These are phyloP conservation scores for Sindora glabra DNA, from an alignment of 306 rosid genomes.

Conservation along the genomic window DNA sequence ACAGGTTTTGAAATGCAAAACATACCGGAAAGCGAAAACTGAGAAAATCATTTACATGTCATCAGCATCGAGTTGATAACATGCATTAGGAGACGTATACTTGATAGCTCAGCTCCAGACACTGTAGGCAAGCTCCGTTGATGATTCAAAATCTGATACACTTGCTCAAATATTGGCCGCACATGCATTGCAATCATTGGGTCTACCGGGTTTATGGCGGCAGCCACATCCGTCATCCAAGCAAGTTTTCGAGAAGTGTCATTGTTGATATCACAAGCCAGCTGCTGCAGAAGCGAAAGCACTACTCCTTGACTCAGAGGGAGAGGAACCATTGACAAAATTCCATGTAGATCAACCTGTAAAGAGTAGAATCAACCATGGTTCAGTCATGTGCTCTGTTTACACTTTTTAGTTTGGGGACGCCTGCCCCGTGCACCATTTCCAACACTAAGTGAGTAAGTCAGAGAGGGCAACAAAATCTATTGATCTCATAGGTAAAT, in stretches of 20 bases:
- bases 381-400: background rate
- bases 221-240: slow-evolving; percentile 88
- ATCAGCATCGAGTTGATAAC: slow-evolving; percentile 85
- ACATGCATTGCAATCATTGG: slow-evolving; percentile 67
- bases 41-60: slow-evolving; percentile 66
- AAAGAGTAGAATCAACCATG: slow-evolving; percentile 1
- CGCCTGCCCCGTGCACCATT: too few relatives aligned
- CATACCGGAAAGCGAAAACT: background rate
- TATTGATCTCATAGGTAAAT: too few relatives aligned
- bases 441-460: too few relatives aligned
- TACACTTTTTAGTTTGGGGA: too few relatives aligned
- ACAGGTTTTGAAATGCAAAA: background rate
- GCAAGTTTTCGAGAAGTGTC: slow-evolving; percentile 52
- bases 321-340: slow-evolving; percentile 57
- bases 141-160: slow-evolving; percentile 84
- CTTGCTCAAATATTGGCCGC: slow-evolving; percentile 87
- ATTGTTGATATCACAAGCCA: slow-evolving; percentile 76
- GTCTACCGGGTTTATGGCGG: slow-evolving; percentile 54
- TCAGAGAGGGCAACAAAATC: too few relatives aligned
- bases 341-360: slow-evolving; percentile 76
- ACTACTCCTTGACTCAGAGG: slow-evolving; percentile 97
- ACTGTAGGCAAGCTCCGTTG: slow-evolving; percentile 61
- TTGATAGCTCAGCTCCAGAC: slow-evolving; percentile 43
- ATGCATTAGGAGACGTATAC: slow-evolving; percentile 74
- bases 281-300: slow-evolving; percentile 89